phyloP scores from a whole-genome alignment of 495 filamentous ascomycete species.

The Talaromyces thailandensis region DNA sequence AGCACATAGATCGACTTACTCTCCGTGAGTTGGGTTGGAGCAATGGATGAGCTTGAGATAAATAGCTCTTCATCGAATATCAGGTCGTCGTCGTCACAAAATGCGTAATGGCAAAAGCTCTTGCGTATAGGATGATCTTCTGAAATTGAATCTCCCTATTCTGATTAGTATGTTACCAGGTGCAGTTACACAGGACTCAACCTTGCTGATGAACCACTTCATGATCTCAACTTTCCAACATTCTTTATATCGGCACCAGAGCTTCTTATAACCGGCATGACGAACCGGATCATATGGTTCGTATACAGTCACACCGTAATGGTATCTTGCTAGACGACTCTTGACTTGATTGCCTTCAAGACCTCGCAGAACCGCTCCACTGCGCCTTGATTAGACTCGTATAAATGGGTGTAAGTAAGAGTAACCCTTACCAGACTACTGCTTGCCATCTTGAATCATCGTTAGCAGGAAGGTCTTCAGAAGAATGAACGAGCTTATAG shows the following conservation, averaged over 20 bases:
- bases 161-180: background rate
- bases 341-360: constrained; percentile 33
- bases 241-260: constrained; percentile 14
- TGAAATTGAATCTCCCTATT: background rate
- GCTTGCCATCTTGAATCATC: constrained; percentile 17
- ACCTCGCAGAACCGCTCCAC: constrained; percentile 37
- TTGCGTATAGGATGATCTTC: constrained; percentile 8
- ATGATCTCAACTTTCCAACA: constrained; percentile 12
- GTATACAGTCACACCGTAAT: constrained; percentile 32
- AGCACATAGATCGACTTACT: background rate
- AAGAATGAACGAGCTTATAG: background rate
- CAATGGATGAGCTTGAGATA: background rate
- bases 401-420: background rate
- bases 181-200: background rate
- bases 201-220: constrained; percentile 29
- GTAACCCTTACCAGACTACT: constrained; percentile 15
- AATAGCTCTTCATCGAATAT: background rate
- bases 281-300: constrained; percentile 21
- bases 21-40: background rate
- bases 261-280: constrained; percentile 5
- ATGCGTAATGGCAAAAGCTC: background rate
- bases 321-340: constrained; percentile 39
- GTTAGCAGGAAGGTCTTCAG: background rate
- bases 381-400: constrained; percentile 28
- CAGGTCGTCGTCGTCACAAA: background rate